A percentile compares a stretch with the other conserved stretches of the same genome.
Evolutionary conservation across 768 basidiomycete species (phyloP).

Genomic region (Tylopilus plumbeoviolaceoides): DNA sequence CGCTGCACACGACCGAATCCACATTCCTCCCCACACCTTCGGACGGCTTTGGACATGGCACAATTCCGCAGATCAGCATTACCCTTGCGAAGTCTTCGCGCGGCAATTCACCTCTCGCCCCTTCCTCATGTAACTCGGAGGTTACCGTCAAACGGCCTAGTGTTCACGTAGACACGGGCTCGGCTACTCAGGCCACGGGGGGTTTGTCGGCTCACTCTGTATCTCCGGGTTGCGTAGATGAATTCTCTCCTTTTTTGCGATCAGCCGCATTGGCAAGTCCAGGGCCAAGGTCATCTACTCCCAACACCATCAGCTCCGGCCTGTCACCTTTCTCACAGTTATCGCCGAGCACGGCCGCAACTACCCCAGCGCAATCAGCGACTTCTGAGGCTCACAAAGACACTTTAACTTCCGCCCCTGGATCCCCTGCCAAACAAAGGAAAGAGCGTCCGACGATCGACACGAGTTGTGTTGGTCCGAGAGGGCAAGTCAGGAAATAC

Average conservation of each 20-base stretch:
- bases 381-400: conserved; percentile 15
- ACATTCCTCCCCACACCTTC: conserved; percentile 12
- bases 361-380: conserved; percentile 26
- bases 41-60: conserved; percentile 13
- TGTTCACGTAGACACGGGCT: conserved; percentile 28
- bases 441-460: conserved; percentile 32
- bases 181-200: conserved; percentile 19
- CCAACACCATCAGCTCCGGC: conserved; percentile 21
- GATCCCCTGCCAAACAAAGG: conserved; percentile 19
- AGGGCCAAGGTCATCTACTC: conserved; percentile 23
- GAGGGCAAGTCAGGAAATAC: conserved; percentile 30
- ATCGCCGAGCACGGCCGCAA: conserved; percentile 25
- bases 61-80: conserved; percentile 29
- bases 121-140: conserved; percentile 27
- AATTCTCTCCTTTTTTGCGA: conserved; percentile 18
- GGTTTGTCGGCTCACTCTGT: conserved; percentile 9
- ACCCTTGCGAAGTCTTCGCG: conserved; percentile 29
- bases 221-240: conserved; percentile 19
- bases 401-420: conserved; percentile 11
- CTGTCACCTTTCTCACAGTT: conserved; percentile 29
- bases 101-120: conserved; percentile 25
- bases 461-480: conserved; percentile 30
- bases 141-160: conserved; percentile 24
- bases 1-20: conserved; percentile 9
- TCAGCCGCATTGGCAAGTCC: conserved; percentile 22